Base-by-base conservation (phyloP, 176 grass and related monocot species). In the Phyllostachys edulis region DNA sequence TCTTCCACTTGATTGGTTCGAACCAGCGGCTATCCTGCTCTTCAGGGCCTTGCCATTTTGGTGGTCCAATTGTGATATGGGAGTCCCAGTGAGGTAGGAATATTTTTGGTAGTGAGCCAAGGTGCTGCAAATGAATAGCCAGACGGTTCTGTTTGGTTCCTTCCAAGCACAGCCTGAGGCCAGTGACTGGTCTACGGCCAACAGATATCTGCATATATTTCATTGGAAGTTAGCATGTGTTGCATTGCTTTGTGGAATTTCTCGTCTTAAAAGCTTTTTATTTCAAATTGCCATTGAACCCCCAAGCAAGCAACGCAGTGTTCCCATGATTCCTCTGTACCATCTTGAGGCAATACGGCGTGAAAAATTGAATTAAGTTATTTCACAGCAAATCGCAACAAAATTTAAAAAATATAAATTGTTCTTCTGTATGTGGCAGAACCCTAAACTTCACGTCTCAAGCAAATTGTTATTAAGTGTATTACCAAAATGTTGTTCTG, bases 11-110 rank as follows among this genome's bases (percentile, higher is more conserved):
- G 34, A 99, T 94, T 52, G 97, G 90, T 82, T 99, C 97, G 9
- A 99, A 99, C 97, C 97, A 99, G 63, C 97, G 91, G 74, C 97
- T 99, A 83, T 99, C 97, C 81, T 99, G 97, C 71, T 99, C 97
- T 84, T 99, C 97, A 63, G 97, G 93, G 18, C 91, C 97, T 69
- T 94, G 97, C 97, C 97, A 99, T 90, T 90, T 99, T 23, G 97
- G 93, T 51, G 97, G 89, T 42, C 97, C 97, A 50, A 99, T 99
- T 27, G 93, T 90, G 38, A 99, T 81, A 68, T 96, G 91, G 9
- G 91, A 90, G 55, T 99, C 97, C 97, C 97, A 99, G 39, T 99
- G 93, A 27, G 97, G 93, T 54, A 90, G 21, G 54, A 99, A 91
- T 81, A 99, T 99, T 86, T 99, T 99, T 29, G 97, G 97, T 21